Base-by-base conservation (phyloP, 2,329 filamentous ascomycete genomes). In the Xylariomycetidae sp. region DNA sequence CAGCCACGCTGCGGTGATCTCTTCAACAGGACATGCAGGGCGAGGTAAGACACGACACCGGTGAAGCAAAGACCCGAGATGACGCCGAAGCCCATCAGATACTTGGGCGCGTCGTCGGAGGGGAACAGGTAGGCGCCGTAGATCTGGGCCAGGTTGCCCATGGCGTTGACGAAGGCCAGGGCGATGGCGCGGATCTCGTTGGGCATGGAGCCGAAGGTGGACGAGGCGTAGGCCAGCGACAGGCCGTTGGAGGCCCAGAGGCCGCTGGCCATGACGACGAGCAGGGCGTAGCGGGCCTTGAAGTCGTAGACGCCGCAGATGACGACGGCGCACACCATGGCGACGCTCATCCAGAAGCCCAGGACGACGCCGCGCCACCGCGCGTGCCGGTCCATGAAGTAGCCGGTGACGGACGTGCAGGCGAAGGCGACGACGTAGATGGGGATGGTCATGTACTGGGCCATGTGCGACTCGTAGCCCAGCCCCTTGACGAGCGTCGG, bases 191-290 rank as follows among this genome's bases (percentile, higher is more conserved):
- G 53, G 3, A 65, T 63, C 41, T 75, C 69, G 1, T 61, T 62
- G 14, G 60, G 57, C 62, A 75, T 67, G 13, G 56, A 50, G 2
- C 62, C 63, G 45, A 77, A 75, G 0, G 68, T 70, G 0, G 68
- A 67, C 4, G 69, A 69, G 0, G 68, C 69, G 36, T 69, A 77
- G 1, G 69, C 64, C 13, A 78, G 57, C 0, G 66, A 60, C 3
- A 70, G 59, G 1, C 65, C 70, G 44, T 77, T 76, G 2, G 66
- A 64, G 0, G 67, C 58, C 72, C 70, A 76, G 0, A 77, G 57
- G 0, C 70, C 73, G 1, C 68, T 64, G 0, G 71, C 70, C 69
- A 76, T 73, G 35, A 77, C 57, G 2, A 76, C 69, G 1, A 78
- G 61, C 2, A 77, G 57, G 0, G 61, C 69, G 41, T 78, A 78